These are phyloP conservation scores for Ensete glaucum DNA, from an alignment of 176 grass and related monocot genomes.

Conservation along the genomic window DNA sequence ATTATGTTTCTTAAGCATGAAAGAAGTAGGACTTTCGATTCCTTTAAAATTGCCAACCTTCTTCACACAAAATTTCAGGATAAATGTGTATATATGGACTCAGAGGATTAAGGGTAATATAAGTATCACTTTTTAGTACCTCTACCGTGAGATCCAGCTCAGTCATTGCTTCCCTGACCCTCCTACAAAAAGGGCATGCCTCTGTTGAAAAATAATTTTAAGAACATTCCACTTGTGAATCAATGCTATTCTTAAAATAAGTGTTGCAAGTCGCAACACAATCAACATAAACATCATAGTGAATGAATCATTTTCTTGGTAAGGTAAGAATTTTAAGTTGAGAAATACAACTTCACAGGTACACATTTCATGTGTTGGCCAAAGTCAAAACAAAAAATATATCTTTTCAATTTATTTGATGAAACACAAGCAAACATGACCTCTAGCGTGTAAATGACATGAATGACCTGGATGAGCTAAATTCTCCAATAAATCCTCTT, in stretches of 20 bases:
- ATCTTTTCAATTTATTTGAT: neutral
- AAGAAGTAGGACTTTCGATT: neutral
- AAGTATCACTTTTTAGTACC: conserved; percentile 25
- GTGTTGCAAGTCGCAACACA: too few species aligned
- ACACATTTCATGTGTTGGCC: too few species aligned
- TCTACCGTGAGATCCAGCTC: conserved; percentile 82
- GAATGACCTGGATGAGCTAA: neutral
- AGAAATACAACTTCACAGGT: too few species aligned
- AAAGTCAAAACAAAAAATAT: too few species aligned
- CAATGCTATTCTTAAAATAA: neutral
- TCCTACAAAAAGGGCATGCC: conserved; percentile 95
- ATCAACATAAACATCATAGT: too few species aligned
- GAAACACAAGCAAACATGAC: neutral
- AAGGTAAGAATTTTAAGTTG: too few species aligned
- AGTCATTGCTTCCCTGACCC: conserved; percentile 85
- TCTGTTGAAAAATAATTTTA: conserved; percentile 42
- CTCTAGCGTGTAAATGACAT: neutral
- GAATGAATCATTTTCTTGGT: too few species aligned
- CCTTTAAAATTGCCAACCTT: neutral
- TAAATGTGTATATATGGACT: neutral
- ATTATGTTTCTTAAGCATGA: neutral
- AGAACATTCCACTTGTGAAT: conserved; percentile 16
- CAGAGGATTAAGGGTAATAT: neutral
- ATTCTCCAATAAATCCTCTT: neutral
- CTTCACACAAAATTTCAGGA: neutral